phyloP scores from a whole-genome alignment of 23 red algal species.

The Pyropia yezoensis region DNA sequence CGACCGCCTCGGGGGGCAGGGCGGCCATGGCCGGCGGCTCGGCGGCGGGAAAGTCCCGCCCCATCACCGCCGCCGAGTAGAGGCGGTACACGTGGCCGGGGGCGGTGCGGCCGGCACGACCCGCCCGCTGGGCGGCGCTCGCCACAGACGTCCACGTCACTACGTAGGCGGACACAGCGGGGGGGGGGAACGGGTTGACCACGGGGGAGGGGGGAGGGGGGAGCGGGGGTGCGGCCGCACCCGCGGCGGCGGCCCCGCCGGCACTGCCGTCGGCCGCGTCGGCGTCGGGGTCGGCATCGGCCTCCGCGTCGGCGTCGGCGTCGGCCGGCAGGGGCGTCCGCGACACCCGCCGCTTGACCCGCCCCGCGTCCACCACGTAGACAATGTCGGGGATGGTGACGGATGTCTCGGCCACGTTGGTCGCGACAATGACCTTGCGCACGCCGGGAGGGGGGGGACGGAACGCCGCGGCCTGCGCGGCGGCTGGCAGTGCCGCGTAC shows the following conservation, averaged over 20 bases:
- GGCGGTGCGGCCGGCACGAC: conserved; percentile 87
- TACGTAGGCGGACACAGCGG: conserved; percentile 16
- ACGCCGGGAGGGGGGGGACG: conserved; percentile 24
- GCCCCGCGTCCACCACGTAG: conserved; percentile 84
- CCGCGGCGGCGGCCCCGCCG: conserved; percentile 3
- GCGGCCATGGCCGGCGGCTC: conserved; percentile 48
- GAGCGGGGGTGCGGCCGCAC: no score
- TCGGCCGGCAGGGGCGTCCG: neutral
- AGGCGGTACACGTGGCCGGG: conserved; percentile 88
- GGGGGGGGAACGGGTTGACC: no score
- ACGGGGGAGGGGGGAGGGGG: no score
- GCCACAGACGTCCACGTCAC: conserved; percentile 66
- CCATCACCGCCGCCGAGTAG: conserved; percentile 69
- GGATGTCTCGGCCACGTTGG: conserved; percentile 97
- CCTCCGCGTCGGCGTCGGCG: neutral
- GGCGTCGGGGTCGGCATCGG: no score
- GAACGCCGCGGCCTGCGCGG: conserved; percentile 56
- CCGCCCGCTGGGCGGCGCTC: conserved; percentile 75
- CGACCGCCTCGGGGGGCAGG: conserved; percentile 60
- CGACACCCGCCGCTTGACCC: conserved; percentile 64
- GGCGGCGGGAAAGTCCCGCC: conserved; percentile 45
- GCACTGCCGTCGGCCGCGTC: no score
- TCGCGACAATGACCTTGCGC: conserved; percentile 78
- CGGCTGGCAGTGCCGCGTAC: conserved; percentile 41
- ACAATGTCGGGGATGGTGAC: conserved; percentile 75